phyloP scores from a whole-genome alignment of 2,329 filamentous ascomycete species.

The Pseudogymnoascus sp. region DNA sequence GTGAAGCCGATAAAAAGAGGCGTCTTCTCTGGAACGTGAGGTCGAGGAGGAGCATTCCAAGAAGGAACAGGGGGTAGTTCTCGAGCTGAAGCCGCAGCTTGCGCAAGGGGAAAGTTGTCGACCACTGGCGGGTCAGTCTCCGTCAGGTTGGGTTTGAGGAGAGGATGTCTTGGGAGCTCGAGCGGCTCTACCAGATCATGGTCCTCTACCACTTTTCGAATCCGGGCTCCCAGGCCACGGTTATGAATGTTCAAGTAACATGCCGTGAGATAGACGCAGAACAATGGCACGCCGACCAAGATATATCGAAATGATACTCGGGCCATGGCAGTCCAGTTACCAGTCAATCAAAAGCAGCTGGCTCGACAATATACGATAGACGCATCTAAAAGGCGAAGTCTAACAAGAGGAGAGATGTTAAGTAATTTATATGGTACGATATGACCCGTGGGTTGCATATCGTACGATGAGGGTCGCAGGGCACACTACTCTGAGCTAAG shows the following conservation, averaged over 20 bases:
- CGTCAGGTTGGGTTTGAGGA: conserved; percentile 17
- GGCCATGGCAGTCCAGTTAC: background rate
- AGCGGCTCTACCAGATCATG: background rate
- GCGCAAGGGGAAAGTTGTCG: conserved; percentile 23
- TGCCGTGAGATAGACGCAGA: conserved; percentile 2
- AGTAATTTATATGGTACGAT: background rate
- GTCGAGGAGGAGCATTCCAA: conserved; percentile 37
- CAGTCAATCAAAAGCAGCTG: background rate
- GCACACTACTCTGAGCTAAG: background rate
- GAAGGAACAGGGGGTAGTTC: conserved; percentile 34
- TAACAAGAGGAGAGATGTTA: background rate
- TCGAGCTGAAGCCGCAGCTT: conserved; percentile 16
- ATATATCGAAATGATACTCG: conserved; percentile 7
- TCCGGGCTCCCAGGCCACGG: background rate
- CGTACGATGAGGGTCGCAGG: background rate
- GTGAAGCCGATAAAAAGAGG: conserved; percentile 54
- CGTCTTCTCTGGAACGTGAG: conserved; percentile 35
- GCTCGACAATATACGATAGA: background rate
- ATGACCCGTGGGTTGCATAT: background rate
- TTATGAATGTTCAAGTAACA: background rate
- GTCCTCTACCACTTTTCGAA: background rate
- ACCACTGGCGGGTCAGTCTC: conserved; percentile 15
- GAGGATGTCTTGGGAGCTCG: conserved; percentile 10
- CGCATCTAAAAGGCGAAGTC: background rate
- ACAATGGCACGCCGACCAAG: background rate